Evolutionary conservation across 2,329 filamentous ascomycete genomes (phyloP).

Genomic region (Chaetomiaceae sp.): DNA sequence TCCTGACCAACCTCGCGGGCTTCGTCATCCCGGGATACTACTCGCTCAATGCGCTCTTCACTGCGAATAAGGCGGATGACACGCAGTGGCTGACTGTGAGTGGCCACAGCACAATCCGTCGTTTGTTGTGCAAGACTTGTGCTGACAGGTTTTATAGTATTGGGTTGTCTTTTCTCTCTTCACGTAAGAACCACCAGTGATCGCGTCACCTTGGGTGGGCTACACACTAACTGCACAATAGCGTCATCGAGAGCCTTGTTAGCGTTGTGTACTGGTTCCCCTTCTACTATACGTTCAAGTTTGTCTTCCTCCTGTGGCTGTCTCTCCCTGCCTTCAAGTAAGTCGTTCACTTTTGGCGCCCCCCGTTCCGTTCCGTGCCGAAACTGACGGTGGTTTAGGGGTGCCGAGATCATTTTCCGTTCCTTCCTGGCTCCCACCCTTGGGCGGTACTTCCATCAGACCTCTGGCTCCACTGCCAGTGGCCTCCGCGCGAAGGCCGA

Average conservation of each 20-base stretch:
- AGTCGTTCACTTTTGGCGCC: constrained; percentile 33
- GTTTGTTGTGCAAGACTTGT: background rate
- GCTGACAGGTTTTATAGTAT: constrained; percentile 56
- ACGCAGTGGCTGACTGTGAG: constrained; percentile 74
- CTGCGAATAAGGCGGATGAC: constrained; percentile 66
- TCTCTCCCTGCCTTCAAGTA: constrained; percentile 91
- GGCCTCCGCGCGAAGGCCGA: constrained; percentile 88
- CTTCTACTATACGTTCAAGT: constrained; percentile 99
- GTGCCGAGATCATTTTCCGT: constrained; percentile 94
- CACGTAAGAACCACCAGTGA: constrained; percentile 47
- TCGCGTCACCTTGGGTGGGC: background rate
- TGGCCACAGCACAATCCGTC: constrained; percentile 23
- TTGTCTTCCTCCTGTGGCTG: constrained; percentile 95
- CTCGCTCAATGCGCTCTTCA: constrained; percentile 74
- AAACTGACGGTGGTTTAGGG: constrained; percentile 50
- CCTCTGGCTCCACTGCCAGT: constrained; percentile 67
- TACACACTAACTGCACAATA: constrained; percentile 29
- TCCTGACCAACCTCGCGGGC: constrained; percentile 81
- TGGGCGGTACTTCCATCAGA: constrained; percentile 78
- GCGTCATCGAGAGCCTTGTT: constrained; percentile 74
- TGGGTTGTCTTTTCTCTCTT: constrained; percentile 84
- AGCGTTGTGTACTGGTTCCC: constrained; percentile 92
- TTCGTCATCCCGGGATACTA: constrained; percentile 83
- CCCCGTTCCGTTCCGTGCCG: constrained; percentile 8
- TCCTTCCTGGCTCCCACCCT: constrained; percentile 91